Base-by-base conservation (phyloP, 2,329 filamentous ascomycete genomes). In the Alternaria sp. region DNA sequence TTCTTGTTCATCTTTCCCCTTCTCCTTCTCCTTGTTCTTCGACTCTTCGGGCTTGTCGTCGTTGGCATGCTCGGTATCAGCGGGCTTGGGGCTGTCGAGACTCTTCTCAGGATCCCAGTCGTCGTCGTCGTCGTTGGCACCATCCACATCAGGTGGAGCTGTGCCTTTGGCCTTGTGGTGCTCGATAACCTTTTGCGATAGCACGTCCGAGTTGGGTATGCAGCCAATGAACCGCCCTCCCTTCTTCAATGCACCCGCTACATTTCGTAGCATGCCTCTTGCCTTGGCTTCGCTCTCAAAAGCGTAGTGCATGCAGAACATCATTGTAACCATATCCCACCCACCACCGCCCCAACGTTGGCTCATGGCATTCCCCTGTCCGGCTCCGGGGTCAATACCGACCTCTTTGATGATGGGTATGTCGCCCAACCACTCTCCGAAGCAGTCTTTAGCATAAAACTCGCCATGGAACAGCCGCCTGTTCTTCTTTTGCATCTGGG, bases 251-350 rank as follows among this genome's bases (percentile, higher is more conserved):
- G 91, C 86, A 1, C 93, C 91, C 0, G 95, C 90, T 3, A 99
- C 94, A 72, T 99, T 99, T 71, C 88, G 86, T 55, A 99, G 84
- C 95, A 99, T 98, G 62, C 87, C 91, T 42, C 92, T 87, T 2
- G 94, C 92, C 77, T 97, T 96, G 46, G 87, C 86, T 77, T 99
- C 94, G 51, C 84, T 92, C 81, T 98, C 95, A 69, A 98, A 99
- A 5, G 95, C 93, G 77, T 99, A 99, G 80, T 99, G 95, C 88
- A 99, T 95, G 72, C 93, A 96, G 78, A 99, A 99, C 95, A 99
- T 99, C 87, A 97, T 97, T 73, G 90, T 93, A 63, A 99, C 94
- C 40, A 98, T 91, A 75, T 99, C 95, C 70, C 98, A 99, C 4
- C 82, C 81, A 39, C 94, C 93, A 54, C 90, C 90, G 52, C 87